These are phyloP conservation scores for Pseudonitzschia multiseries DNA, from an alignment of 108 stramenopile species.

Conservation along the genomic window DNA sequence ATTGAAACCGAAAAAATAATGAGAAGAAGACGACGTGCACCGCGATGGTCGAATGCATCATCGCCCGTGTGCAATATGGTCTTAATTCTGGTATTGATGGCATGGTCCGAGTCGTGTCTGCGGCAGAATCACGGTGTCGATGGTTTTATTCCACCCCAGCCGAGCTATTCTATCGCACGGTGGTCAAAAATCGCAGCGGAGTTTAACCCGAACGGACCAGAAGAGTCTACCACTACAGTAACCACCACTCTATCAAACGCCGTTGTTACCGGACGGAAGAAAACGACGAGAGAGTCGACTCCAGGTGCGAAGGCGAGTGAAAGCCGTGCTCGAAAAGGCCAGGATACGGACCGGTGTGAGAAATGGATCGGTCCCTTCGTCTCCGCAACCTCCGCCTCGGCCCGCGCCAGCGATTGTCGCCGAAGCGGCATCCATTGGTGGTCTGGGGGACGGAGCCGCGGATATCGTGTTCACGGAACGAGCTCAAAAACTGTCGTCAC, in stretches of 20 bases:
- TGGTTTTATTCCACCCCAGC: neutral
- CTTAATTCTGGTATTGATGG: neutral
- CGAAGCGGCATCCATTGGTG: conserved; percentile 67
- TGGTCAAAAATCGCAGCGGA: conserved; percentile 2
- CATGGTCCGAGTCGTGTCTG: neutral
- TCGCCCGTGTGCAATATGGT: conserved; percentile 2
- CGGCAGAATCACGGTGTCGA: neutral
- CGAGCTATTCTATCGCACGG: neutral
- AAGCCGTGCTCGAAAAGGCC: conserved; percentile 68
- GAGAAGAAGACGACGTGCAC: conserved; percentile 1
- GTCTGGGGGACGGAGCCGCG: conserved; percentile 39
- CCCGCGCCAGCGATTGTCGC: conserved; percentile 33
- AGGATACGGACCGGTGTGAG: conserved; percentile 73
- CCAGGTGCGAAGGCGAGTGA: conserved; percentile 67
- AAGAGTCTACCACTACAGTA: conserved; percentile 1
- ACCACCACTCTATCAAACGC: conserved; percentile 15
- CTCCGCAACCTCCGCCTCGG: conserved; percentile 4
- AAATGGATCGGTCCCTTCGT: conserved; percentile 36
- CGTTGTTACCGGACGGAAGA: neutral
- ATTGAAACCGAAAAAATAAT: neutral
- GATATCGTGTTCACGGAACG: conserved; percentile 24
- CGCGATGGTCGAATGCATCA: neutral
- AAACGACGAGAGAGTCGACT: conserved; percentile 32
- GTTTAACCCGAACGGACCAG: conserved; percentile 7
- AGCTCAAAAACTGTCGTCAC: neutral